Evolutionary conservation across 1,284 basidiomycete species (phyloP), one percentile per base, ranked within the genome.

Genomic region (Schizophyllum amplum): DNA sequence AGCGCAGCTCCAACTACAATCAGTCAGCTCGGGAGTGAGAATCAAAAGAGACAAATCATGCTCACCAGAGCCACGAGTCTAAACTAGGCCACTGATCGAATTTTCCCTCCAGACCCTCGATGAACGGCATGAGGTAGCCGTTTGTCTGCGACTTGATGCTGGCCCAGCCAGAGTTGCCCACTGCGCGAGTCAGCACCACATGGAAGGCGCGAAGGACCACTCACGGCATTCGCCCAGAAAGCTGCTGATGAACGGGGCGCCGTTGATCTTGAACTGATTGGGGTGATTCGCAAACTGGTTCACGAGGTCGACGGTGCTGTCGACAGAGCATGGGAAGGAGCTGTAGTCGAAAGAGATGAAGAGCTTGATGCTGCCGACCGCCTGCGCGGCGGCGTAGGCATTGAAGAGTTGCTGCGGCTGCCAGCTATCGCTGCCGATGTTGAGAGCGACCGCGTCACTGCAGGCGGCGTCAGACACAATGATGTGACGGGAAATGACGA

Each of bases 51-150:
- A 20, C 7, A 20, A 20, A 4, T 17, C 21, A 15, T 5, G n/a
- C n/a, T n/a, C 57, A 76, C 75, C 75, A 76, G 62, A 70, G 70
- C 76, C 76, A 78, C n/a, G 71, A 71, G 64, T 78, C 75, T 60
- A 77, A 62, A 27, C 68, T 61, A 13, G 65, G 62, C 69, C 69
- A 77, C 15, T 58, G 55, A 5, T 61, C 54, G 56, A 76, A 75
- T 7, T 68, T 63, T 0, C 70, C 70, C 62, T 76, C 74, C 51
- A 73, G 62, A 7, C 69, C 74, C 59, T 63, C 70, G 24, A 78
- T 69, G 57, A 77, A 77, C 7, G 75, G 75, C 76, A 77, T 78
- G 26, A 76, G 47, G 61, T 73, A 77, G 7, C 67, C 75, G 47
- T 68, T 68, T 4, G 74, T 76, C 57, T 67, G 67, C 22, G 56